Conservation (phyloP, 305 asterid genomes). For the Solanum hybrid region DNA sequence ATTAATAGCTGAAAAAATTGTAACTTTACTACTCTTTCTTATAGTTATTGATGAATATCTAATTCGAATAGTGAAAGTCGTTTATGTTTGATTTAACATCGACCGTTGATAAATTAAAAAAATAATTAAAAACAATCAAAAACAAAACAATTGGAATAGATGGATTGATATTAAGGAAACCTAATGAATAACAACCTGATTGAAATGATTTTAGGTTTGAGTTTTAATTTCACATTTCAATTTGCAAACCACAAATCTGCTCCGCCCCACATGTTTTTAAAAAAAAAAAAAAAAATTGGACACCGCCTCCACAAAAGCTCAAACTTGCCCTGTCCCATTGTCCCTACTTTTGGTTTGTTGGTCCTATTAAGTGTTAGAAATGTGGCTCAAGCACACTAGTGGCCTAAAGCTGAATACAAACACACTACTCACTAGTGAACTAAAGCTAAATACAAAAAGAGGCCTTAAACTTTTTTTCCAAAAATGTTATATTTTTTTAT, state of each 20-base stretch:
- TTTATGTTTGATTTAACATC: background rate
- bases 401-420: background rate
- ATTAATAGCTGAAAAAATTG: too few relatives aligned
- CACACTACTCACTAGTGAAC: too few relatives aligned
- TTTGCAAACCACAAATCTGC: background rate
- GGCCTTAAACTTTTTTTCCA: too few relatives aligned
- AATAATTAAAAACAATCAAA: too few relatives aligned
- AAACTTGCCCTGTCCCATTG: background rate
- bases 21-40: background rate
- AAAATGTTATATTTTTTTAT: too few relatives aligned
- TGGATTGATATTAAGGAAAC: background rate
- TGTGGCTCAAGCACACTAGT: background rate
- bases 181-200: background rate
- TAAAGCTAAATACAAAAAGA: too few relatives aligned
- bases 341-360: background rate
- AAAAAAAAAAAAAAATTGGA: background rate
- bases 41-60: background rate
- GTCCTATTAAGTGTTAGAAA: background rate
- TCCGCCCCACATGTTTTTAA: background rate
- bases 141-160: background rate
- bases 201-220: background rate
- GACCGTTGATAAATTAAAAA: background rate
- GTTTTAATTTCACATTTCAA: background rate
- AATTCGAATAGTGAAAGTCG: background rate
- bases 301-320: background rate